Evolutionary conservation across 2,329 filamentous ascomycete species (phyloP).

Genomic region (Colletotrichum limetticola): DNA sequence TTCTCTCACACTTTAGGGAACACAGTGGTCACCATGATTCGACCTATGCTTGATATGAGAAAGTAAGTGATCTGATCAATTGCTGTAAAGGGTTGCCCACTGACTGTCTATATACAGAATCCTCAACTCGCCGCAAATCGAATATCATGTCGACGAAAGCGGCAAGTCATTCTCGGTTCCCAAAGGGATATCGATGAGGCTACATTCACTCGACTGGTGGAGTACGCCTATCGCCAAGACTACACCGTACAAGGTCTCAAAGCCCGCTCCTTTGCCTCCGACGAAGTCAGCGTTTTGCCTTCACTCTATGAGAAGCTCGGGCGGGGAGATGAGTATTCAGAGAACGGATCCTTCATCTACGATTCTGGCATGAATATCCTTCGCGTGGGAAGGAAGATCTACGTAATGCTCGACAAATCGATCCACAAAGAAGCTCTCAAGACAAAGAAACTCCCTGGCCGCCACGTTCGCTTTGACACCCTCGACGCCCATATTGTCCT

Average conservation of each 20-base stretch:
- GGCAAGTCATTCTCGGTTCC: neutral
- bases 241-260: neutral
- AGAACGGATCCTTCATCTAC: neutral
- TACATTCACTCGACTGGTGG: neutral
- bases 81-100: too few relatives aligned
- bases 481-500: neutral
- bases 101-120: too few relatives aligned
- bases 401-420: too few relatives aligned
- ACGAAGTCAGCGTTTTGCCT: neutral
- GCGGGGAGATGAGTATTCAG: neutral
- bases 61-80: too few relatives aligned
- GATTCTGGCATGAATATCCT: neutral
- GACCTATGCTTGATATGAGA: too few relatives aligned
- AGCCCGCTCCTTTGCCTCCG: neutral
- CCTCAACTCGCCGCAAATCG: too few relatives aligned
- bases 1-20: too few relatives aligned
- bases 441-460: neutral
- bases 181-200: neutral
- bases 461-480: neutral
- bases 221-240: neutral
- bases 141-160: neutral
- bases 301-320: neutral
- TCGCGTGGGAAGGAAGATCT: too few relatives aligned
- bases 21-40: too few relatives aligned
- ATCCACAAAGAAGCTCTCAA: neutral